Percentiles rank a stretch among this genome's conserved stretches.
Evolutionary conservation across 164 flowering plant genomes (phyloP).

Genomic region (Kalanchoe fedtschenkoi): DNA sequence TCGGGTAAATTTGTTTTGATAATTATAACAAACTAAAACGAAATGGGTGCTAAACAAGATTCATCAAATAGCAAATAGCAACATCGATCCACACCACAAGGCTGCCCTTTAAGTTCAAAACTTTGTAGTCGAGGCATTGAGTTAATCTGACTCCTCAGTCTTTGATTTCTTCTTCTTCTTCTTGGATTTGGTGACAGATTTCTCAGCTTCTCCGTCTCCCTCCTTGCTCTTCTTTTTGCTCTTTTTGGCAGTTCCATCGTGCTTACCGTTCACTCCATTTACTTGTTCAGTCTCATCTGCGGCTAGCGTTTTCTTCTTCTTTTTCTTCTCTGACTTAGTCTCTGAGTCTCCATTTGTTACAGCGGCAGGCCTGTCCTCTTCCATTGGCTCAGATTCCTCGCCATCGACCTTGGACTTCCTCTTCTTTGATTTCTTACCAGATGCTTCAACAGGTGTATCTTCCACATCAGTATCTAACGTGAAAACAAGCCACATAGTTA

Average conservation of each 20-base stretch:
- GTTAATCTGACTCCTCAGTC: conserved; percentile 17
- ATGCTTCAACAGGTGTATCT: conserved; percentile 14
- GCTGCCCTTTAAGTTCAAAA: too few species aligned
- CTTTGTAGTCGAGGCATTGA: too few species aligned
- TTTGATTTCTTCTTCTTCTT: conserved; percentile 51
- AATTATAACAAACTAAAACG: too few species aligned
- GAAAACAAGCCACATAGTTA: not conserved
- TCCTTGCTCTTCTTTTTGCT: conserved; percentile 63
- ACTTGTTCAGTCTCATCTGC: conserved; percentile 20
- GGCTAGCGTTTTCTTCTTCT: conserved; percentile 22
- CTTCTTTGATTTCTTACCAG: conserved; percentile 55
- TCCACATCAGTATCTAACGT: conserved; percentile 21
- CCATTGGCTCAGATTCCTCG: conserved; percentile 18
- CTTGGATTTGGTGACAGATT: conserved; percentile 30
- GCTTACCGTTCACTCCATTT: conserved; percentile 23
- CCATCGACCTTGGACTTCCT: conserved; percentile 32
- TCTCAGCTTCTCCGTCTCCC: conserved; percentile 26
- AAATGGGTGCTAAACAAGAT: too few species aligned
- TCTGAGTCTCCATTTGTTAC: conserved; percentile 34
- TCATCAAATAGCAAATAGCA: too few species aligned
- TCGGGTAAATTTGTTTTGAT: too few species aligned
- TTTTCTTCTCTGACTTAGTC: conserved; percentile 39
- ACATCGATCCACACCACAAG: too few species aligned
- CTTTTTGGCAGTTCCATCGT: conserved; percentile 48
- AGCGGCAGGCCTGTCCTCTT: conserved; percentile 19